Conservation (phyloP, 1,284 basidiomycete genomes). For the Ustilago crameri region DNA sequence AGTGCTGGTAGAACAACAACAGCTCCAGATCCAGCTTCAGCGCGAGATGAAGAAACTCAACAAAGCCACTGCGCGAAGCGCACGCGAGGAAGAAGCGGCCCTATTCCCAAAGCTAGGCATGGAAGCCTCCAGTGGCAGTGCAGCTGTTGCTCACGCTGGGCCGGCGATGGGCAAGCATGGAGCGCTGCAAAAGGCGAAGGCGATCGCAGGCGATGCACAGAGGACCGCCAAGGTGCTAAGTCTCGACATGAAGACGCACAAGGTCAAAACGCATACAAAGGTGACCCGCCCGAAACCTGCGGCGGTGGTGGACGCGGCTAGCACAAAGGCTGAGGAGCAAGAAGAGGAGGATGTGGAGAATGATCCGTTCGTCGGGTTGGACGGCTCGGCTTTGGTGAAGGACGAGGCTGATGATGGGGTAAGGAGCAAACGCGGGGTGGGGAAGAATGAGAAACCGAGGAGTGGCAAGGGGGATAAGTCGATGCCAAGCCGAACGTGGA, state of each 20-base stretch:
- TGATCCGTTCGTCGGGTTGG: conserved; percentile 36
- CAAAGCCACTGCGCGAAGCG: conserved; percentile 16
- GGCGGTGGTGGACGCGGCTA: neutral
- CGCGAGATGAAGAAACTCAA: conserved; percentile 39
- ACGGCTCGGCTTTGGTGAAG: conserved; percentile 26
- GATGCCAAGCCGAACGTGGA: conserved; percentile 19
- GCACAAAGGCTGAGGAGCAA: neutral
- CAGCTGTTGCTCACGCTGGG: neutral
- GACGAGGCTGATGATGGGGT: conserved; percentile 33
- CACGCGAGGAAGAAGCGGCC: conserved; percentile 25
- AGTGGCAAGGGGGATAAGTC: neutral
- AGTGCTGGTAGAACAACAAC: conserved; percentile 41
- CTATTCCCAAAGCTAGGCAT: conserved; percentile 40
- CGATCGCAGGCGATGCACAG: conserved; percentile 43
- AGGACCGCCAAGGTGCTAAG: conserved; percentile 49
- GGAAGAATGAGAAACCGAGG: neutral
- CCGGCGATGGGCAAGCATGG: conserved; percentile 45
- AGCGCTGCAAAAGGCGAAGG: conserved; percentile 35
- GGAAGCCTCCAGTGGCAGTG: neutral
- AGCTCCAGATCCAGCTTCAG: conserved; percentile 35
- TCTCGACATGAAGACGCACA: conserved; percentile 51
- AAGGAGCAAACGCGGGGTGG: neutral
- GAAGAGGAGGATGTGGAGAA: conserved; percentile 12
- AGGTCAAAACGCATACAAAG: conserved; percentile 36
- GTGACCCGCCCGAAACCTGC: conserved; percentile 13